These are phyloP conservation scores for Histomonas meleagridis DNA, from an alignment of 208 protist species.

Conservation along the genomic window DNA sequence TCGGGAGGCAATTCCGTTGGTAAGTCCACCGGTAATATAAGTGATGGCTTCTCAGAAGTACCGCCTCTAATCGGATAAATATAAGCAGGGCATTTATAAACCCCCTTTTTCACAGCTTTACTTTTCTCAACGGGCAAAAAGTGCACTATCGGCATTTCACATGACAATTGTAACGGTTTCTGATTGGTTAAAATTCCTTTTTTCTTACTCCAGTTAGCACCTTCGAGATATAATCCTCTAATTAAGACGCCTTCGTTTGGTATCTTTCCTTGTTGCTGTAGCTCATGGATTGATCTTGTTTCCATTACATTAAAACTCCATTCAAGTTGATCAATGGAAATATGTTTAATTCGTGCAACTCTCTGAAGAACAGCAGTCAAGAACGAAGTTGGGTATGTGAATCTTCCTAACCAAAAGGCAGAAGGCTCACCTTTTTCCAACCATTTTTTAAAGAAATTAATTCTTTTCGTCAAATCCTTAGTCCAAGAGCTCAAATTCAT, in stretches of 20 bases:
- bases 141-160: conserved; percentile 89
- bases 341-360: conserved; percentile 66
- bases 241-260: conserved; percentile 86
- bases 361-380: conserved; percentile 86
- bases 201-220: conserved; percentile 78
- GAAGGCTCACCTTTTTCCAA: conserved; percentile 64
- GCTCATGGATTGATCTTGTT: conserved; percentile 54
- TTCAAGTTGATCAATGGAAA: conserved; percentile 82
- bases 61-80: conserved; percentile 76
- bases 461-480: conserved; percentile 77
- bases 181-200: conserved; percentile 74
- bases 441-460: conserved; percentile 43
- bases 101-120: conserved; percentile 62
- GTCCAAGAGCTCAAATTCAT: conserved; percentile 86
- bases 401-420: conserved; percentile 87
- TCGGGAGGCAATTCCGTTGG: conserved; percentile 65
- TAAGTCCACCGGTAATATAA: conserved; percentile 78
- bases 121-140: conserved; percentile 77
- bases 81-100: conserved; percentile 86
- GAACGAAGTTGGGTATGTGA: conserved; percentile 94
- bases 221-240: conserved; percentile 82
- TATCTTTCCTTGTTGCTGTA: conserved; percentile 67
- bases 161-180: conserved; percentile 79
- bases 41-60: neutral
- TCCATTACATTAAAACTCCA: conserved; percentile 85